Percentiles rank a stretch among this genome's conserved stretches.
phyloP scores from a whole-genome alignment of 805 yeast species.

The Schwanniomyces polymorphus region DNA sequence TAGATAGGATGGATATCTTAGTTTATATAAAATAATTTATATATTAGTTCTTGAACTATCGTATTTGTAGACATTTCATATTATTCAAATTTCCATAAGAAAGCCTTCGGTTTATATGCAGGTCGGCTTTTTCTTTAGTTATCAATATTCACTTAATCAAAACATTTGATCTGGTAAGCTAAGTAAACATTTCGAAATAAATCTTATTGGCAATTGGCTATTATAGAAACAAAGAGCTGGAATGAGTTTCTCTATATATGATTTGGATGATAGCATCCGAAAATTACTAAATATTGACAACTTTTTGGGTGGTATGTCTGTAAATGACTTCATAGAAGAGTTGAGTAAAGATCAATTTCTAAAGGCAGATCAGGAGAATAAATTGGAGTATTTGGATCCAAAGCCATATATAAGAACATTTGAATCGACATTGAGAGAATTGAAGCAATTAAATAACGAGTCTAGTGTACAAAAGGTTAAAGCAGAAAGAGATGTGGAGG shows the following conservation, averaged over 20 bases:
- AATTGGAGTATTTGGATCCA: constrained; percentile 70
- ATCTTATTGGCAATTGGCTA: background rate
- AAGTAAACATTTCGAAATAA: background rate
- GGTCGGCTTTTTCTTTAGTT: background rate
- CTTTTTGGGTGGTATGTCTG: constrained; percentile 67
- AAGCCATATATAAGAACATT: constrained; percentile 93
- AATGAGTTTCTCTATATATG: constrained; percentile 53
- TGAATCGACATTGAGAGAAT: constrained; percentile 77
- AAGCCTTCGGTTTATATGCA: background rate
- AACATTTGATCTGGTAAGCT: background rate
- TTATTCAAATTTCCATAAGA: background rate
- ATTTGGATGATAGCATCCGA: constrained; percentile 63
- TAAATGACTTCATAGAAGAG: constrained; percentile 78
- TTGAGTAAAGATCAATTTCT: constrained; percentile 66
- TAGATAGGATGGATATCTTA: background rate
- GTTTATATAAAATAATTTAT: background rate
- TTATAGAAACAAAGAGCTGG: background rate
- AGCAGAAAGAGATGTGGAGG: constrained; percentile 58
- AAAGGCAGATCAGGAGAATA: constrained; percentile 50
- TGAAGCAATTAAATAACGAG: constrained; percentile 60
- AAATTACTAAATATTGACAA: constrained; percentile 57
- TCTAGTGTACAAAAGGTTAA: constrained; percentile 49
- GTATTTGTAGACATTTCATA: background rate
- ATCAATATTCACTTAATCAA: background rate
- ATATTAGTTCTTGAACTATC: background rate